Evolutionary conservation across 495 filamentous ascomycete species (phyloP), one percentile per base, ranked within the genome.

Genomic region (Penicillium daleae): DNA sequence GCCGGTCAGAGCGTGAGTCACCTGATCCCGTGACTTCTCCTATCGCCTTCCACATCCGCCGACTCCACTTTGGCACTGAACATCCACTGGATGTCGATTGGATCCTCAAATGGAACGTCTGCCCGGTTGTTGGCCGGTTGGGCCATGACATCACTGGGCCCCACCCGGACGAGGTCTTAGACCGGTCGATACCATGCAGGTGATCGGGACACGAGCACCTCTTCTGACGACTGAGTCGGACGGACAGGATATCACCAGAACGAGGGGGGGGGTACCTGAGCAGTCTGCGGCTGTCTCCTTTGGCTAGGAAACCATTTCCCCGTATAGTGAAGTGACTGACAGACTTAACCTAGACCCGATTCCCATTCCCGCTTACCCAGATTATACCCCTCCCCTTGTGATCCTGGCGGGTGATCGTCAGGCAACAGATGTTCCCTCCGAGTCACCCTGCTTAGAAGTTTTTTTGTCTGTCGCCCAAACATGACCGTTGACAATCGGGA

Each of bases 181-280:
- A 74, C 72, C 72, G 70, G 72, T 74, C 72, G 58, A 74, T 71
- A 40, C 33, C 24, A 51, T 63, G 61, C 65, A 67, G 61, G 65
- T 67, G 61, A 64, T 62, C 64, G 59, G 54, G 56, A 26, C 56
- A 33, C 26, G 58, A 26, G 21, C 42, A 33, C 19, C 19, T 22
- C 27, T 15, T 37, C 49, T 22, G n/a, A n/a, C n/a, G n/a, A n/a
- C n/a, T n/a, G n/a, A n/a, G n/a, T n/a, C n/a, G n/a, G n/a, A n/a
- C 35, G 31, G 17, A 46, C 42, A 46, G 42, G 21, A 22, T 46
- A 46, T 46, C 42, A 12, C 42, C 17, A 9, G 42, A n/a, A n/a
- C n/a, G n/a, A n/a, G n/a, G n/a, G n/a, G n/a, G 19, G 42, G 6
- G 35, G 57, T 65, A 60, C 57, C 63, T 58, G 54, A 57, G 51